Evolutionary conservation across 2,329 filamentous ascomycete species (phyloP).

Genomic region (Penicillium sp.): DNA sequence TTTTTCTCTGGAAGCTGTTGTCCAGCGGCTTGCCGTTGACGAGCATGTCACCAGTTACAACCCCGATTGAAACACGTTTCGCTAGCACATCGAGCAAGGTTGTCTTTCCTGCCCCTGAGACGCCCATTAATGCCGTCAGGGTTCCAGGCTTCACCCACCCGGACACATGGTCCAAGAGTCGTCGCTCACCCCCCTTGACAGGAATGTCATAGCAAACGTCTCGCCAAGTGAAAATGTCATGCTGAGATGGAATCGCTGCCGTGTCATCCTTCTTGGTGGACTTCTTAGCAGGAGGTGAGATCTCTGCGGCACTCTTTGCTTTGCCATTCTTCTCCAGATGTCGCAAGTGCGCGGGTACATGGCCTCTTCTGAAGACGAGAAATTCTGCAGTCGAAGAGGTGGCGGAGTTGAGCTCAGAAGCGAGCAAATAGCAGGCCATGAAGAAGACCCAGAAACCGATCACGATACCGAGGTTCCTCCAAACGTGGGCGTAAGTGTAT

Average conservation of each 20-base stretch:
- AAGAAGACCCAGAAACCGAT: slow-evolving; percentile 60
- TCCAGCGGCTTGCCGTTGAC: slow-evolving; percentile 56
- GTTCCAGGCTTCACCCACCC: slow-evolving; percentile 53
- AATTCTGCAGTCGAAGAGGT: slow-evolving; percentile 61
- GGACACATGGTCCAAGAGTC: slow-evolving; percentile 50
- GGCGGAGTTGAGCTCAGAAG: slow-evolving; percentile 59
- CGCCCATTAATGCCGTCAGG: slow-evolving; percentile 55
- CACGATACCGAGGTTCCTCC: slow-evolving; percentile 66
- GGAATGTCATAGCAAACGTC: slow-evolving; percentile 52
- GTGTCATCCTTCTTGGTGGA: slow-evolving; percentile 12
- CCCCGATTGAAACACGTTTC: slow-evolving; percentile 54
- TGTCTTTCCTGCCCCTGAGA: slow-evolving; percentile 58
- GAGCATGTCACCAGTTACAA: slow-evolving; percentile 61
- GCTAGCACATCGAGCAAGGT: slow-evolving; percentile 55
- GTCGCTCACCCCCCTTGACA: slow-evolving; percentile 46
- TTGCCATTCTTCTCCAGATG: slow-evolving; percentile 21
- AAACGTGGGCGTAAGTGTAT: slow-evolving; percentile 54
- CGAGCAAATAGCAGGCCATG: slow-evolving; percentile 57
- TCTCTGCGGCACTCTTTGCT: slow-evolving; percentile 13
- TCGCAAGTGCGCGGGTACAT: slow-evolving; percentile 40
- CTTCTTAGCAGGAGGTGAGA: slow-evolving; percentile 8
- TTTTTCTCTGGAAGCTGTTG: slow-evolving; percentile 57
- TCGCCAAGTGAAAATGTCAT: slow-evolving; percentile 47
- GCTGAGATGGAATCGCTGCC: slow-evolving; percentile 29
- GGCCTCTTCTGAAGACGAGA: slow-evolving; percentile 59